Evolutionary conservation across 1,284 basidiomycete species (phyloP), one percentile per base, ranked within the genome.

Genomic region (Pterula multifida): DNA sequence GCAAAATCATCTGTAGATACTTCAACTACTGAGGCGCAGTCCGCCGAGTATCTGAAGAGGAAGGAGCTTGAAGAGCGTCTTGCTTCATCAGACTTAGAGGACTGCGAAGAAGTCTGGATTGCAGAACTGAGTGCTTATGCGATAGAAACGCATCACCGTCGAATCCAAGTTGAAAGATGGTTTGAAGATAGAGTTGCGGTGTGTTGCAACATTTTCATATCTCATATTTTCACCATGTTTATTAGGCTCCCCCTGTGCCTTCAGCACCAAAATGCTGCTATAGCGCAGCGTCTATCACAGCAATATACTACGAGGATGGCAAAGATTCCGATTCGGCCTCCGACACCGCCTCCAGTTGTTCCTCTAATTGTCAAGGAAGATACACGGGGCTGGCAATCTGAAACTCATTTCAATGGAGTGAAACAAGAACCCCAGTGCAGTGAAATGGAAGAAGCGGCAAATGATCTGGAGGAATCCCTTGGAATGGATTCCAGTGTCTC

Each of bases 61-160:
- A 42, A 22, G 19, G 74, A 81, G 50, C 74, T 79, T 47, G 71
- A 73, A 44, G 63, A 53, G 47, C 70, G 67, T 42, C 65, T 76
- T 15, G 65, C 66, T 3, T 85, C 85, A 19, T 85, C 86, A 21
- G 86, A 89, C 68, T 65, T 89, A 50, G 84, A 85, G 28, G 86
- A 87, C 54, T 85, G 79, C 55, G 74, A 76, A 56, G 86, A 88
- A 53, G 60, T 89, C 6, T 89, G 85, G 85, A 65, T 70, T 48
- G 70, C 68, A 26, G 85, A 85, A 56, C 68, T 88, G 13, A 71
- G 73, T 48, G 74, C 76, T 51, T 89, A 89, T 58, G 69, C 78
- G 49, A 60, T 79, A 26, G 80, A 86, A 59, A 85, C 82, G 1
- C 78, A 81, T 59, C 79, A 79, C 59, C 77, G 85, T 47, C 76